Evolutionary conservation across 129 eudicot species (phyloP).

Genomic region (Chrysanthemum makinoi): DNA sequence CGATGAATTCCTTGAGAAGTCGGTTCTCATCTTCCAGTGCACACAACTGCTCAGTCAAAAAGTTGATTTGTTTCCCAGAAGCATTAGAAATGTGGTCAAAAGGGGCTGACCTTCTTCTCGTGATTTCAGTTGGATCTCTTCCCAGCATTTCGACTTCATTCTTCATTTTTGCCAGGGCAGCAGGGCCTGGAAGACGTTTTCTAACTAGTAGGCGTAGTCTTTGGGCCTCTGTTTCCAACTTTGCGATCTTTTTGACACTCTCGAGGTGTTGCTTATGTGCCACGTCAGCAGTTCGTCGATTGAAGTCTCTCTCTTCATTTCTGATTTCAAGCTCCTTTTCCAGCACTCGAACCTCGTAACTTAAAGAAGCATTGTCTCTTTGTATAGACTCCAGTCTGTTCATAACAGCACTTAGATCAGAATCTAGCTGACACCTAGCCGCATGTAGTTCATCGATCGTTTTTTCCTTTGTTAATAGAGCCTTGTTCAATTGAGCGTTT

Average conservation of each 20-base stretch:
- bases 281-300: slow-evolving; percentile 66
- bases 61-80: slow-evolving; percentile 45
- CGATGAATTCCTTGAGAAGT: slow-evolving; percentile 55
- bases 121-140: slow-evolving; percentile 42
- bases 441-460: slow-evolving; percentile 47
- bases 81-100: slow-evolving; percentile 45
- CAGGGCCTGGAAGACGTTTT: slow-evolving; percentile 91
- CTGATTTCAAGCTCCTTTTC: slow-evolving; percentile 92
- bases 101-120: slow-evolving; percentile 56
- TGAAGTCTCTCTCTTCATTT: slow-evolving; percentile 82
- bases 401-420: slow-evolving; percentile 47
- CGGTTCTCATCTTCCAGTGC: slow-evolving; percentile 74
- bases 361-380: slow-evolving; percentile 71
- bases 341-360: slow-evolving; percentile 72
- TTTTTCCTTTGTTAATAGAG: slow-evolving; percentile 64
- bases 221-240: slow-evolving; percentile 82
- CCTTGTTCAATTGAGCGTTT: slow-evolving; percentile 56
- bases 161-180: slow-evolving; percentile 78
- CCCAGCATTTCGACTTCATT: slow-evolving; percentile 74
- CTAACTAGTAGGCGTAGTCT: slow-evolving; percentile 73
- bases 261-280: slow-evolving; percentile 74
- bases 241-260: slow-evolving; percentile 69
- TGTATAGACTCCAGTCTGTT: slow-evolving; percentile 56
- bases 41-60: slow-evolving; percentile 53
- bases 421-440: slow-evolving; percentile 47